phyloP scores from a whole-genome alignment of 495 filamentous ascomycete species.

The Schizothecium vesticola region DNA sequence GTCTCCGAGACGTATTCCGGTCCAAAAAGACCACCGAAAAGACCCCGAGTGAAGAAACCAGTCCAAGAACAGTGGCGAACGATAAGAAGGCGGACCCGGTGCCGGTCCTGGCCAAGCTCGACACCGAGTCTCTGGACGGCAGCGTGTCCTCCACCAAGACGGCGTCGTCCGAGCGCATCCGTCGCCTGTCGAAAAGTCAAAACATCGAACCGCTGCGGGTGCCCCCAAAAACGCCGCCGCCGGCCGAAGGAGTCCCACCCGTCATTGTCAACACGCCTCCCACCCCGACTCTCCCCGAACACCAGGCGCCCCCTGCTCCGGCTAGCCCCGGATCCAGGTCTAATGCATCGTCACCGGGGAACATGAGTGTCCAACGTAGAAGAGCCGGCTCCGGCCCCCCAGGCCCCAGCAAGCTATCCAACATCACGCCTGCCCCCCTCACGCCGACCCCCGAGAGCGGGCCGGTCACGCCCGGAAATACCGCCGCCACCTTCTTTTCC shows the following conservation, averaged over 20 bases:
- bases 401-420: slow-evolving; percentile 86
- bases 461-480: slow-evolving; percentile 34
- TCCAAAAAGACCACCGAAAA: slow-evolving; percentile 30
- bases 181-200: slow-evolving; percentile 27
- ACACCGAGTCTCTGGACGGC: slow-evolving; percentile 9
- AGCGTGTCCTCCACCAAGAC: slow-evolving; percentile 4
- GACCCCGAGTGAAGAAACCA: slow-evolving; percentile 19
- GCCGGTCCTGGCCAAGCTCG: slow-evolving; percentile 5
- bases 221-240: slow-evolving; percentile 42
- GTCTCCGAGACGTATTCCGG: slow-evolving; percentile 43
- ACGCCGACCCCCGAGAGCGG: slow-evolving; percentile 61
- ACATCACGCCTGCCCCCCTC: slow-evolving; percentile 64
- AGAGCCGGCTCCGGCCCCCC: slow-evolving; percentile 59
- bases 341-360: slow-evolving; percentile 46
- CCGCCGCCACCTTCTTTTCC: slow-evolving; percentile 73
- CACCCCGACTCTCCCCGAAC: slow-evolving; percentile 43
- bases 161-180: slow-evolving; percentile 13
- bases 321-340: slow-evolving; percentile 30
- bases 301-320: slow-evolving; percentile 17
- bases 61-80: slow-evolving; percentile 11
- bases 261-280: slow-evolving; percentile 54
- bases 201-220: slow-evolving; percentile 33
- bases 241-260: slow-evolving; percentile 35
- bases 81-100: slow-evolving; percentile 19
- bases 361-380: slow-evolving; percentile 64